Evolutionary conservation across 345 rosid genomes (phyloP).

Genomic region (Eucalyptus rudis): DNA sequence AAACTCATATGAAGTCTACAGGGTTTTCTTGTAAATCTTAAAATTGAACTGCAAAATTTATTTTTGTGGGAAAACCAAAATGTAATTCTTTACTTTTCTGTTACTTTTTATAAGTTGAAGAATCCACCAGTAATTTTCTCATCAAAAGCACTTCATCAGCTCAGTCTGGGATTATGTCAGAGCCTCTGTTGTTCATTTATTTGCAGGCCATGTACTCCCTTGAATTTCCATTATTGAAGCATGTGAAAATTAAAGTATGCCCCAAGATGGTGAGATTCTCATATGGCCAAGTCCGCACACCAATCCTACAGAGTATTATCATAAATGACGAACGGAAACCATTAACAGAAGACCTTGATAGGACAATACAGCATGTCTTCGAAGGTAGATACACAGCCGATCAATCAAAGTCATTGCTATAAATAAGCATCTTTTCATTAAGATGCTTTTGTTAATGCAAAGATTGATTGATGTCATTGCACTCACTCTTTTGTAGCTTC

Average conservation of each 20-base stretch:
- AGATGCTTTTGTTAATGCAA: background rate
- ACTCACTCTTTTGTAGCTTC: background rate
- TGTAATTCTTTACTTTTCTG: background rate
- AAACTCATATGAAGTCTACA: fast-evolving
- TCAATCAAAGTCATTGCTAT: background rate
- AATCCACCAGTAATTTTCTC: background rate
- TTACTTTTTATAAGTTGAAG: background rate
- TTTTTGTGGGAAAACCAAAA: no score
- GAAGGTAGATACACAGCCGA: background rate
- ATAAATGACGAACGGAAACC: fast-evolving
- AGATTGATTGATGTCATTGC: background rate
- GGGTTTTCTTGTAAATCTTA: no score
- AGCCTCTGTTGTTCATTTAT: background rate
- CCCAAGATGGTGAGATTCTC: background rate
- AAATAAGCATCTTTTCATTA: background rate
- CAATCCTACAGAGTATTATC: fast-evolving
- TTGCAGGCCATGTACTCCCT: background rate
- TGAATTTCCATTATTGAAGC: fast-evolving
- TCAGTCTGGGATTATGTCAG: background rate
- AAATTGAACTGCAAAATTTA: no score
- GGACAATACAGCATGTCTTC: background rate
- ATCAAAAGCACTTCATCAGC: background rate
- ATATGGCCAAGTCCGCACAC: background rate
- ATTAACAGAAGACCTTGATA: background rate
- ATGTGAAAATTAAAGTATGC: fast-evolving